Base-by-base conservation (phyloP, 805 yeast genomes). In the Myxozyma neglecta region DNA sequence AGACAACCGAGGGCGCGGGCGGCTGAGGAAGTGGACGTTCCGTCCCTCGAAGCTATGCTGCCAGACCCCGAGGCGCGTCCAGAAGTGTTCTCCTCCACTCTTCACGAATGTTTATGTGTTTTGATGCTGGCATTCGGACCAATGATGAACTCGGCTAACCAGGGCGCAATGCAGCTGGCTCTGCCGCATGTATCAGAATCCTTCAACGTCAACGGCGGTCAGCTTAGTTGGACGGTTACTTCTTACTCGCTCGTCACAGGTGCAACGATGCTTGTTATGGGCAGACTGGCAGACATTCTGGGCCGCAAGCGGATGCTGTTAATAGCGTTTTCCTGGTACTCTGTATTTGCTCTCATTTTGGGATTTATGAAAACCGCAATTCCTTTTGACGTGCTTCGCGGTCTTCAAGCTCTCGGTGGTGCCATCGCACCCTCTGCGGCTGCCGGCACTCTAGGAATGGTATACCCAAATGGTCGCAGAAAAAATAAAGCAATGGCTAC, bases 381-480 rank as follows among this genome's bases (percentile, higher is more conserved):
- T 16, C 68, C 72, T 1, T 70, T 80, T 14, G 77, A 77, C 63
- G 65, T 80, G 10, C 71, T 77, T 20, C 67, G 84, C 60, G 83
- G 78, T 3, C 61, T 80, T 4, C 80, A 77, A 65, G 84, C 84
- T 10, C 73, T 78, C 1, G 69, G 48, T 2, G 76, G 78, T 18
- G 78, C 82, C 1, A 77, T 80, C 48, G 75, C 77, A 1, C 76
- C 80, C 0, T 82, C 84, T 5, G 79, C 83, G 6, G 77, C 80
- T 36, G 81, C 80, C 1, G 84, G 83, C 0, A 74, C 79, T 40
- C 60, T 81, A 0, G 81, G 83, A 9, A 49, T 53, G 3, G 35
- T 59, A 11, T 81, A 81, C 59, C 51, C 44, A 11, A 52, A 59
- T 9, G 63, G 67, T n/a, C 37, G 40, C 40, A 47, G 68, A 18